These are phyloP conservation scores for Aspergillus sergii DNA, from an alignment of 2,329 filamentous ascomycete genomes.

Conservation along the genomic window DNA sequence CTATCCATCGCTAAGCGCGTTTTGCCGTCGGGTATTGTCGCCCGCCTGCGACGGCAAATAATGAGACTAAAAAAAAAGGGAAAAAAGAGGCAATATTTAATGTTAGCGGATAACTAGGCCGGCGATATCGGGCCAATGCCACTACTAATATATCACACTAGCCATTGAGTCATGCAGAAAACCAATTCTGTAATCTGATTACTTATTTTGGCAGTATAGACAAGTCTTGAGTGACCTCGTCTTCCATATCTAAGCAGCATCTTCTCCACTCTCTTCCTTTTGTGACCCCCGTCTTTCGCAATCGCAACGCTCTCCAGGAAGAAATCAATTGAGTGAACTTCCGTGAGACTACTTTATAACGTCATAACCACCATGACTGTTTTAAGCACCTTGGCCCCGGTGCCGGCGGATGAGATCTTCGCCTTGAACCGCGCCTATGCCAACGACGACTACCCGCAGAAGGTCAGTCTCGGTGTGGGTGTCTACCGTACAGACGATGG, in stretches of 20 bases:
- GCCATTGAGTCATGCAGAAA: slow-evolving; percentile 12
- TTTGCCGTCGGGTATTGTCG: slow-evolving; percentile 17
- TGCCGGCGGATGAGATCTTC: slow-evolving; percentile 89
- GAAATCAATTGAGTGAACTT: neutral
- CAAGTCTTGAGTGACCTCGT: neutral
- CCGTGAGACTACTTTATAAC: neutral
- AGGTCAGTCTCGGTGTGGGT: slow-evolving; percentile 88
- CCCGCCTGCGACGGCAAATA: slow-evolving; percentile 10
- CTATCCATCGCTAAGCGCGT: slow-evolving; percentile 17
- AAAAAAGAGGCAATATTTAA: slow-evolving; percentile 10
- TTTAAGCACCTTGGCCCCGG: slow-evolving; percentile 67
- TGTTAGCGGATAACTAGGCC: slow-evolving; percentile 10
- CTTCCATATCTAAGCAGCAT: slow-evolving; percentile 7
- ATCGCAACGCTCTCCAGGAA: neutral
- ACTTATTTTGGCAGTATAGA: slow-evolving; percentile 4
- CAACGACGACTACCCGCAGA: slow-evolving; percentile 70
- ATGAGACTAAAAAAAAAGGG: slow-evolving; percentile 7
- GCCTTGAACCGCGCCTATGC: slow-evolving; percentile 82
- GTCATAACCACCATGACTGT: slow-evolving; percentile 30
- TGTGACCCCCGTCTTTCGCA: neutral
- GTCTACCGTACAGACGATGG: slow-evolving; percentile 90
- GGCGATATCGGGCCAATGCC: slow-evolving; percentile 34
- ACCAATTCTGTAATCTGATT: slow-evolving; percentile 12
- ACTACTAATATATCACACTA: slow-evolving; percentile 10
- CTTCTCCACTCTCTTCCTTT: slow-evolving; percentile 16